A percentile compares a stretch with the other conserved stretches of the same genome.
These are phyloP conservation scores for Erodium texanum DNA, from an alignment of 441 rosid genomes.

Conservation along the genomic window DNA sequence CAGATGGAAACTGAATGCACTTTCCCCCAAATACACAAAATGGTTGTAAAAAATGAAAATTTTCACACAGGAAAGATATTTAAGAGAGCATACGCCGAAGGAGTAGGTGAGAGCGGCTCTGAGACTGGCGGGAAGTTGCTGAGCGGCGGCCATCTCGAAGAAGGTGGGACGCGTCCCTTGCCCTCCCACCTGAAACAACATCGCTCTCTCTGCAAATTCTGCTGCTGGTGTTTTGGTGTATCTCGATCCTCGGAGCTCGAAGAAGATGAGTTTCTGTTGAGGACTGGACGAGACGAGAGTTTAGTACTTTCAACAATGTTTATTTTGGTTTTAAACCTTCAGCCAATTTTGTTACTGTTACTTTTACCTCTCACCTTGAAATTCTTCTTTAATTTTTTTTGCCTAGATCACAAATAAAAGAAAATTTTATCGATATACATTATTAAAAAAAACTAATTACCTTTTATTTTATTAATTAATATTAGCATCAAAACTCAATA, in stretches of 20 bases:
- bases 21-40: background rate
- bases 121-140: slow-evolving; percentile 95
- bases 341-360: too few species aligned
- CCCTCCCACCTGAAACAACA: slow-evolving; percentile 99
- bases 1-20: slow-evolving; percentile 5
- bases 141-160: slow-evolving; percentile 99
- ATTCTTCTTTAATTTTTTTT: too few species aligned
- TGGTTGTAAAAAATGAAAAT: background rate
- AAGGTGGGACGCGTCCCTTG: slow-evolving; percentile 97
- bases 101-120: slow-evolving; percentile 96
- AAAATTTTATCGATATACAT: too few species aligned
- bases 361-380: too few species aligned
- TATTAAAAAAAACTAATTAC: too few species aligned
- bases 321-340: too few species aligned
- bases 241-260: background rate
- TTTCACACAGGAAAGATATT: background rate
- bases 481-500: too few species aligned
- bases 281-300: too few species aligned
- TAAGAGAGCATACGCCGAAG: slow-evolving; percentile 46
- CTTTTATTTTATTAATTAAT: too few species aligned
- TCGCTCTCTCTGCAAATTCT: slow-evolving; percentile 25
- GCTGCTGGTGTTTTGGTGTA: background rate
- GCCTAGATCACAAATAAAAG: too few species aligned
- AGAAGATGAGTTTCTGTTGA: background rate
- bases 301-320: too few species aligned